Evolutionary conservation across 2,329 filamentous ascomycete species (phyloP).

Genomic region (Calonectria crousiana): DNA sequence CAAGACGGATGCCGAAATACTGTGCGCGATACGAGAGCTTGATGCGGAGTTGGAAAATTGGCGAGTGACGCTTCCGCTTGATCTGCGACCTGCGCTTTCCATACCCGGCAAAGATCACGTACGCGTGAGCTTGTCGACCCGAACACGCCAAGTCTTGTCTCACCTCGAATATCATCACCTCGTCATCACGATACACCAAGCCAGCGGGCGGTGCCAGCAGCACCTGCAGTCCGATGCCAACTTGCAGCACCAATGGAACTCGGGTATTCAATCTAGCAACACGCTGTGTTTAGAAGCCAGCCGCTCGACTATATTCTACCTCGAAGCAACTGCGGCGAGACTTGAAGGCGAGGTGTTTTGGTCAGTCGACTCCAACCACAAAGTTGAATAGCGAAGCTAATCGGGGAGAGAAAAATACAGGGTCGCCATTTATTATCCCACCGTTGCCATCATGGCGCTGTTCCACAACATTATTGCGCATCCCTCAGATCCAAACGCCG

Average conservation of each 20-base stretch:
- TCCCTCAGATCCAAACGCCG: not conserved
- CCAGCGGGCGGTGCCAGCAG: not conserved
- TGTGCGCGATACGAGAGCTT: not conserved
- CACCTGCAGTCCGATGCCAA: not conserved
- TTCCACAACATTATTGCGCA: not conserved
- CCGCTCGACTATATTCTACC: not conserved
- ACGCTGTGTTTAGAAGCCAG: not conserved
- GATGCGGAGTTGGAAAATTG: not conserved
- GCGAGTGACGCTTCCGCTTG: not conserved
- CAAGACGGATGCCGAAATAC: not conserved
- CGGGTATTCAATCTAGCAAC: not conserved
- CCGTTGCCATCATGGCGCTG: constrained; percentile 7
- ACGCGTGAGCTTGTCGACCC: not conserved
- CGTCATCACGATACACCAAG: not conserved
- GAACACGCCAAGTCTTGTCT: not conserved
- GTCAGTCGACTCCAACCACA: not conserved
- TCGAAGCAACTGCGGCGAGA: not conserved
- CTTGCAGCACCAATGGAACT: not conserved
- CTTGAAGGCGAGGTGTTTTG: not conserved
- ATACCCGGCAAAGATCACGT: not conserved
- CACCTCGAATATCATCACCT: constrained; percentile 4
- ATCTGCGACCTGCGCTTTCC: not conserved
- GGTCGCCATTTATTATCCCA: not conserved
- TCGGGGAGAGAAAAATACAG: not conserved
- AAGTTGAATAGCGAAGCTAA: not conserved